Evolutionary conservation across 177 flowering plant species (phyloP).

Genomic region (Vitis hybrid): DNA sequence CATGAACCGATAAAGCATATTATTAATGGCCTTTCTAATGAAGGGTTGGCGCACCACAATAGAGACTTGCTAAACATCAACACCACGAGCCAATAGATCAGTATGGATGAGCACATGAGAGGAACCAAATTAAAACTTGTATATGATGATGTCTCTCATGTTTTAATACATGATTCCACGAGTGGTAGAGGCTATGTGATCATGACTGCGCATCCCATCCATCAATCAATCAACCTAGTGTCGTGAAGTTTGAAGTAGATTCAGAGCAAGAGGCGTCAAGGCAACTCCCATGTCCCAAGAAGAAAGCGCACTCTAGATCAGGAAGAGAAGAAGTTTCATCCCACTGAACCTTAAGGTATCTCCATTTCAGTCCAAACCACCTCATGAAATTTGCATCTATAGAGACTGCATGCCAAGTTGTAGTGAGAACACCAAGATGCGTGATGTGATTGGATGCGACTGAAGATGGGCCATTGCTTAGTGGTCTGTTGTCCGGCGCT

Average conservation of each 20-base stretch:
- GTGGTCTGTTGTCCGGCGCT: too few species aligned
- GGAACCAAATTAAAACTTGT: slow-evolving; percentile 27
- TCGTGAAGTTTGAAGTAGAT: neutral
- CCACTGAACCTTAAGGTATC: too few species aligned
- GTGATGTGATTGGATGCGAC: too few species aligned
- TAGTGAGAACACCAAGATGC: too few species aligned
- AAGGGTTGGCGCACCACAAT: slow-evolving; percentile 25
- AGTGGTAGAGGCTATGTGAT: slow-evolving; percentile 31
- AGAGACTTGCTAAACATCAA: slow-evolving; percentile 37
- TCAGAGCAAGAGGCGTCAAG: too few species aligned
- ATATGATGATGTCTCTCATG: slow-evolving; percentile 30
- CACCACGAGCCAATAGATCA: slow-evolving; percentile 35
- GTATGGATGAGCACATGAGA: slow-evolving; percentile 37
- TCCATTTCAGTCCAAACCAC: too few species aligned
- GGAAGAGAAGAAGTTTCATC: too few species aligned
- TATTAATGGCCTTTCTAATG: slow-evolving; percentile 25
- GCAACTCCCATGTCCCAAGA: too few species aligned
- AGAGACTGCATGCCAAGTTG: too few species aligned
- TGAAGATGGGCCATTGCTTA: too few species aligned
- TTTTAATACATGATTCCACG: slow-evolving; percentile 30
- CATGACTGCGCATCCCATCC: slow-evolving; percentile 22
- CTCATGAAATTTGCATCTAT: too few species aligned
- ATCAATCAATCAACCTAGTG: slow-evolving; percentile 37
- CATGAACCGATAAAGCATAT: slow-evolving; percentile 21
- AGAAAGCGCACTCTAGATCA: too few species aligned